Conservation (phyloP, 2,329 filamentous ascomycete species). For the Magnaporthiopsis poae region DNA sequence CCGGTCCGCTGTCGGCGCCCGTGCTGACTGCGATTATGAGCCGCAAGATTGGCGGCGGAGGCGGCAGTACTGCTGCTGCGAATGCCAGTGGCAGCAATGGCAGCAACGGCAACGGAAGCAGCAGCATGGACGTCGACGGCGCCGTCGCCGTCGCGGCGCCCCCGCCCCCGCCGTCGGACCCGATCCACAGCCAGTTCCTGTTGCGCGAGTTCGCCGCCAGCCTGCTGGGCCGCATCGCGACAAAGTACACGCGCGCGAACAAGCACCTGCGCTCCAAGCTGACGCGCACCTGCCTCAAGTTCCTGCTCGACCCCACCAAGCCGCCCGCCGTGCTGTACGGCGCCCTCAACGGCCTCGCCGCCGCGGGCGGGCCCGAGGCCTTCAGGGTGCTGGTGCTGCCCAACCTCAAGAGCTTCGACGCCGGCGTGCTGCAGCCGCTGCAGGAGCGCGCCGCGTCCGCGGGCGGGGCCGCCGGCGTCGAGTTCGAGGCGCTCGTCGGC, state of each 20-base stretch:
- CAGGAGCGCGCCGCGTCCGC: constrained; percentile 35
- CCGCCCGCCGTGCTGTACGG: constrained; percentile 80
- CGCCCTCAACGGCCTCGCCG: constrained; percentile 68
- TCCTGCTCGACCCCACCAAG: constrained; percentile 78
- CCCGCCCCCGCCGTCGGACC: constrained; percentile 29
- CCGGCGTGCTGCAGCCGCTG: constrained; percentile 42
- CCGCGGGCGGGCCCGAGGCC: constrained; percentile 59
- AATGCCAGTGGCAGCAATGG: neutral
- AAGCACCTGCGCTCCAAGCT: constrained; percentile 78
- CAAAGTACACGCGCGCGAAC: constrained; percentile 72
- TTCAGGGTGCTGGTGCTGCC: constrained; percentile 47
- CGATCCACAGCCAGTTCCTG: constrained; percentile 56
- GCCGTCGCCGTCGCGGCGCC: neutral
- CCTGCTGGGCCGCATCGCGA: constrained; percentile 67
- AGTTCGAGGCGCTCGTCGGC: constrained; percentile 46
- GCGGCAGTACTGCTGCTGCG: neutral
- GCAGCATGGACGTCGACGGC: constrained; percentile 22
- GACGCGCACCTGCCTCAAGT: constrained; percentile 84
- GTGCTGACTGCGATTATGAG: constrained; percentile 86
- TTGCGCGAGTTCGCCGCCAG: constrained; percentile 78
- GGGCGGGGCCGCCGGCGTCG: constrained; percentile 21
- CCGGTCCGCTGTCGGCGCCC: constrained; percentile 63
- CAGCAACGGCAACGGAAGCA: constrained; percentile 41
- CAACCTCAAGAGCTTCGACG: constrained; percentile 45
- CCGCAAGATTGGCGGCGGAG: constrained; percentile 56